A percentile compares a stretch with the other conserved stretches of the same genome.
These are phyloP conservation scores for Aphanomyces stellatus DNA, from an alignment of 352 stramenopile species.

Conservation along the genomic window DNA sequence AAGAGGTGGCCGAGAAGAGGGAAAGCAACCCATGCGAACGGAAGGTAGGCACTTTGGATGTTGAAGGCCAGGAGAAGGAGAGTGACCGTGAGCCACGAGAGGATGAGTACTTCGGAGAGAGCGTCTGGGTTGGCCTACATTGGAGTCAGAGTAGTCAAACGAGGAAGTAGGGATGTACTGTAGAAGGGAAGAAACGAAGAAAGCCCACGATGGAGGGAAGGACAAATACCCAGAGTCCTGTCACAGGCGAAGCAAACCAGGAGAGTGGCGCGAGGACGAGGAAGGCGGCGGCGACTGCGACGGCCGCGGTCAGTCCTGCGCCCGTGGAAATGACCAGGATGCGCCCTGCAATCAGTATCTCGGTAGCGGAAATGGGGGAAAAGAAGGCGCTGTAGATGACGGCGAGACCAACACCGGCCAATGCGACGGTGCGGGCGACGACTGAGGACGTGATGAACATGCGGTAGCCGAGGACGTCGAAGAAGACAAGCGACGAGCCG, in stretches of 20 bases:
- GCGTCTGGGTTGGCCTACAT: background rate
- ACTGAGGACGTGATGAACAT: slow-evolving; percentile 56
- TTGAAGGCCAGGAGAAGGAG: background rate
- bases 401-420: slow-evolving; percentile 29
- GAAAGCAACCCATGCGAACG: background rate
- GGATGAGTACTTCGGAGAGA: background rate
- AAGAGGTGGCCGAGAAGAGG: background rate
- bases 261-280: slow-evolving; percentile 52
- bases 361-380: slow-evolving; percentile 33
- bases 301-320: slow-evolving; percentile 25
- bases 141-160: background rate
- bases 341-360: slow-evolving; percentile 33
- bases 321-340: slow-evolving; percentile 33
- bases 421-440: slow-evolving; percentile 30
- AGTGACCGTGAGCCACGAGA: background rate
- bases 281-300: slow-evolving; percentile 39
- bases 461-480: slow-evolving; percentile 47
- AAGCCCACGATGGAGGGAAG: background rate
- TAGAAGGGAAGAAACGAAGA: background rate
- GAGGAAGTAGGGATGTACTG: background rate
- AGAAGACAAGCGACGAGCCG: slow-evolving; percentile 62
- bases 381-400: slow-evolving; percentile 32
- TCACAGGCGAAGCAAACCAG: slow-evolving; percentile 35
- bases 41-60: slow-evolving; percentile 14
- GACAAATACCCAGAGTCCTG: slow-evolving; percentile 10